Conservation (phyloP, 495 filamentous ascomycete genomes). For the Lineolata rhizophorae region DNA sequence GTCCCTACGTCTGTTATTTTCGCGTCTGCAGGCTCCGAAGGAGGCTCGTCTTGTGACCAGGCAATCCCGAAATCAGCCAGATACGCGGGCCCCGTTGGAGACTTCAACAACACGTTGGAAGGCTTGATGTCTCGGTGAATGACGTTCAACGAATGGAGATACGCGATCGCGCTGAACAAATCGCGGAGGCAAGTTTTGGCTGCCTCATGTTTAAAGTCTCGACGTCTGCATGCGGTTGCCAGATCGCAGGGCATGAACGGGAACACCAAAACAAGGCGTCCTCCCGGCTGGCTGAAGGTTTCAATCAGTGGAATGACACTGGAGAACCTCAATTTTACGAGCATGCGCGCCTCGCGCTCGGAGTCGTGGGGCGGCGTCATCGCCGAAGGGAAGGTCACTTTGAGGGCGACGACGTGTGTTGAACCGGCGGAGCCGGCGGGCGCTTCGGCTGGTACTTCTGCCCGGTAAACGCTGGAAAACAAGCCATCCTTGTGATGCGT, state of each 20-base stretch:
- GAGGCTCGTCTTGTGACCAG: slow-evolving; percentile 41
- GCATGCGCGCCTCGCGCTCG: slow-evolving; percentile 50
- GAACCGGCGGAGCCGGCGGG: background rate
- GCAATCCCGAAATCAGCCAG: slow-evolving; percentile 85
- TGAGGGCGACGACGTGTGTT: slow-evolving; percentile 44
- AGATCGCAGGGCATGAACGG: slow-evolving; percentile 64
- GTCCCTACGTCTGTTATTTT: slow-evolving; percentile 92
- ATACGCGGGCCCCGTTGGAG: slow-evolving; percentile 43
- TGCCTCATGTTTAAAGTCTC: slow-evolving; percentile 9
- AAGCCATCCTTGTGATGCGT: slow-evolving; percentile 50
- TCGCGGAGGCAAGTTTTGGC: slow-evolving; percentile 32
- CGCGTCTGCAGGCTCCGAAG: slow-evolving; percentile 35
- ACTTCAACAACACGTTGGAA: slow-evolving; percentile 59
- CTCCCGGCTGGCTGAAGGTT: slow-evolving; percentile 47
- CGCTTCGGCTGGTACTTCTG: slow-evolving; percentile 7
- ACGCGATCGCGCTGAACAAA: slow-evolving; percentile 47
- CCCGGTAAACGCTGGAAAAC: slow-evolving; percentile 64
- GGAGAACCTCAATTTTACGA: slow-evolving; percentile 26
- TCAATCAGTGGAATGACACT: slow-evolving; percentile 44
- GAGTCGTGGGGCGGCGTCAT: slow-evolving; percentile 64
- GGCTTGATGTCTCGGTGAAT: slow-evolving; percentile 93
- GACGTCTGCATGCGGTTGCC: slow-evolving; percentile 2
- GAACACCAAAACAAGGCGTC: slow-evolving; percentile 54
- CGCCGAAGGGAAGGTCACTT: slow-evolving; percentile 56
- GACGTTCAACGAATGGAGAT: slow-evolving; percentile 51